Percentiles rank a stretch among this genome's conserved stretches.
phyloP scores from a whole-genome alignment of 176 grass and related monocot genomes.

The Puya raimondii region DNA sequence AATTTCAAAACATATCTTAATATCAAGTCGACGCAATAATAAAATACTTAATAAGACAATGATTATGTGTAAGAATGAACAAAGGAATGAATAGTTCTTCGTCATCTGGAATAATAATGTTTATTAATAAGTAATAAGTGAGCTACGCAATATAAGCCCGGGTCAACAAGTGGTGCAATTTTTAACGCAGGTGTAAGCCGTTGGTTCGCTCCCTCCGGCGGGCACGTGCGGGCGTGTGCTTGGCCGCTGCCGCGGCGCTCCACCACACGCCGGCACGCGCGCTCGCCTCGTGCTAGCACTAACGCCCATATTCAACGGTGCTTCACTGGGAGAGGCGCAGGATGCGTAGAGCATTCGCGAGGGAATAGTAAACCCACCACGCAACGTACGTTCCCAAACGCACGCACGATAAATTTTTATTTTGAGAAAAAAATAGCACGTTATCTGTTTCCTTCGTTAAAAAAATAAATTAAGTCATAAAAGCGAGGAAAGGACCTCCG shows the following conservation, averaged over 20 bases:
- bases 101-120: no score
- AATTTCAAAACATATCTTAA: no score
- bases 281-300: background rate
- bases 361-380: background rate
- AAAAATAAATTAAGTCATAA: no score
- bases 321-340: background rate
- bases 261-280: background rate
- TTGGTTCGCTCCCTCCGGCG: background rate
- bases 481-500: no score
- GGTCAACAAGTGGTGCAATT: background rate
- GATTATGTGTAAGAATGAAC: no score
- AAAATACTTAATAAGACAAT: no score
- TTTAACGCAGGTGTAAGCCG: background rate
- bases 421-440: no score
- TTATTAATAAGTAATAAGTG: no score
- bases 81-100: no score
- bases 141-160: background rate
- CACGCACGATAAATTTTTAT: no score
- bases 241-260: background rate
- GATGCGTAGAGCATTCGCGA: background rate
- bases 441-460: no score
- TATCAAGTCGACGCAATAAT: no score
- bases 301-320: background rate
- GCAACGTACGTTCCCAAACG: background rate
- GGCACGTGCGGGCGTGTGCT: background rate